These are phyloP conservation scores for Salix brachista DNA, from an alignment of 345 rosid species.

Conservation along the genomic window DNA sequence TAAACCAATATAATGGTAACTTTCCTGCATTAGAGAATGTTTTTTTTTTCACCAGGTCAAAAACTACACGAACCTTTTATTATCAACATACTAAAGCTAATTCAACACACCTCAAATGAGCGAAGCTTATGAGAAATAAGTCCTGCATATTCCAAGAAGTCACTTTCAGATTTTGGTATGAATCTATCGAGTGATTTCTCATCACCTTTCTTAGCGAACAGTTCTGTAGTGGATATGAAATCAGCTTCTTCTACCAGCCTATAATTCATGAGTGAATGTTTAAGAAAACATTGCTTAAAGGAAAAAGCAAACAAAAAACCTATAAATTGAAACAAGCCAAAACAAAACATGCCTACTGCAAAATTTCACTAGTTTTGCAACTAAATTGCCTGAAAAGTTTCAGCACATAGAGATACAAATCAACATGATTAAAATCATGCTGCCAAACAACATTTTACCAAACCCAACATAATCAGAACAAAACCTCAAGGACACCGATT, in stretches of 20 bases:
- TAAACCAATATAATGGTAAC: conserved; percentile 78
- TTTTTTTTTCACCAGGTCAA: too few relatives aligned
- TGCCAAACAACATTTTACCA: too few relatives aligned
- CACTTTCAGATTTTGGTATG: conserved; percentile 93
- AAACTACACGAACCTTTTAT: too few relatives aligned
- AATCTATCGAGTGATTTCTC: conserved; percentile 58
- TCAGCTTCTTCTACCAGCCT: conserved; percentile 98
- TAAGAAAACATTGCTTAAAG: background rate
- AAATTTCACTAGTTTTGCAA: too few relatives aligned
- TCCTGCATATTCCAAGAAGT: conserved; percentile 88
- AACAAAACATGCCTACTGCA: too few relatives aligned
- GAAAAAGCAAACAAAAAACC: background rate
- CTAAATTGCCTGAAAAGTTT: too few relatives aligned
- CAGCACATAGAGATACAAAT: too few relatives aligned
- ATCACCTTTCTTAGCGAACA: conserved; percentile 57
- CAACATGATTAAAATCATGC: too few relatives aligned
- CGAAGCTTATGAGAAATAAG: conserved; percentile 67
- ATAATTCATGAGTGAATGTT: background rate
- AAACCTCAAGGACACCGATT: too few relatives aligned
- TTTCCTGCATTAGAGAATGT: conserved; percentile 63
- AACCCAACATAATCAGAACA: background rate
- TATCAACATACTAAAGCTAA: background rate
- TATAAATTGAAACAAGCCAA: background rate
- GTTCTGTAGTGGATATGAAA: conserved; percentile 62
- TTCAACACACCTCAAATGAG: conserved; percentile 56